Percentiles rank a stretch among this genome's conserved stretches.
These are phyloP conservation scores for Fusarium sp. DNA, from an alignment of 2,329 filamentous ascomycete genomes.

Conservation along the genomic window DNA sequence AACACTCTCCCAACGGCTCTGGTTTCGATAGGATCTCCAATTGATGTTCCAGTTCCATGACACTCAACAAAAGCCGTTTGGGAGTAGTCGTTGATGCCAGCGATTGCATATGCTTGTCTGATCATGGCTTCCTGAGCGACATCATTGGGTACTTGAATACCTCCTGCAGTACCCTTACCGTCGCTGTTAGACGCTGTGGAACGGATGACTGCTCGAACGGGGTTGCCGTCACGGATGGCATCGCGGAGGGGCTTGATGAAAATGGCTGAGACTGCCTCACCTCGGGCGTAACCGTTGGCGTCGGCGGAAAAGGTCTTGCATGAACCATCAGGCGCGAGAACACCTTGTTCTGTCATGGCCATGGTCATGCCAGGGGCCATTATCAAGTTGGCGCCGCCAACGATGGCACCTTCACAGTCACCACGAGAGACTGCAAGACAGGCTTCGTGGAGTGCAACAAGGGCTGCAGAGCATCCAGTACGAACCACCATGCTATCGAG, in stretches of 20 bases:
- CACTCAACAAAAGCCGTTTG: slow-evolving; percentile 13
- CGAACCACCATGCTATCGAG: slow-evolving; percentile 6
- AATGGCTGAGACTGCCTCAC: slow-evolving; percentile 23
- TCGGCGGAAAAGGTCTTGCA: slow-evolving; percentile 19
- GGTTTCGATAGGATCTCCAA: slow-evolving; percentile 11
- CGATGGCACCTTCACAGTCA: slow-evolving; percentile 14
- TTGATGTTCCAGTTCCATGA: slow-evolving; percentile 7
- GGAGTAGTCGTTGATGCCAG: neutral
- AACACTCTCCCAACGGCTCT: slow-evolving; percentile 4
- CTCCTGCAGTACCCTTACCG: slow-evolving; percentile 14
- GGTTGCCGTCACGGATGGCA: slow-evolving; percentile 4
- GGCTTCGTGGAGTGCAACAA: slow-evolving; percentile 28
- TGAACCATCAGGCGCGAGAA: slow-evolving; percentile 10
- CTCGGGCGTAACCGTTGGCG: slow-evolving; percentile 29
- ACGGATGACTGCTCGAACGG: slow-evolving; percentile 4
- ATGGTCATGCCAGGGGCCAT: slow-evolving; percentile 19
- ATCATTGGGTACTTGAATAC: slow-evolving; percentile 12
- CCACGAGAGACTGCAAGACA: slow-evolving; percentile 6
- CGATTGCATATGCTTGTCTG: neutral
- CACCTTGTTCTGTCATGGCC: neutral
- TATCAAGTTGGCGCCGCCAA: slow-evolving; percentile 16
- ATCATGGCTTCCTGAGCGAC: slow-evolving; percentile 3
- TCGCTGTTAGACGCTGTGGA: slow-evolving; percentile 17
- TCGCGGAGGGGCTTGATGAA: slow-evolving; percentile 7
- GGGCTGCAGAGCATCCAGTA: slow-evolving; percentile 27